A percentile compares a stretch with the other conserved stretches of the same genome.
Conservation (phyloP, 805 yeast genomes). For the Tetrapisispora pingtungensis region DNA sequence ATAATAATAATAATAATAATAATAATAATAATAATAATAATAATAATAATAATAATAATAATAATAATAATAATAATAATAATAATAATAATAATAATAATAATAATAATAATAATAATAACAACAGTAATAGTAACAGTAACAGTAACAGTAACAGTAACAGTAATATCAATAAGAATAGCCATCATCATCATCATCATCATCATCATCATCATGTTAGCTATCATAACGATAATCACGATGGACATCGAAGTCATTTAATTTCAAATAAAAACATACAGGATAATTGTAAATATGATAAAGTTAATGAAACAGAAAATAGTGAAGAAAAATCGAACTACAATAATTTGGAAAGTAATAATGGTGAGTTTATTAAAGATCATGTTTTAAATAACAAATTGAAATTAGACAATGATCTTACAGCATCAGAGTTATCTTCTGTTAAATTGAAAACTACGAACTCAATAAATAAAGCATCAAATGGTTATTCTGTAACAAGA, state of each 20-base stretch:
- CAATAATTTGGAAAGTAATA: background rate
- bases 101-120: background rate
- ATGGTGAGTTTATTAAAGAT: slow-evolving; percentile 1
- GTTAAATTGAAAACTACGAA: background rate
- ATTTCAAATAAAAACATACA: background rate
- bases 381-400: background rate
- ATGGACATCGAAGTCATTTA: background rate
- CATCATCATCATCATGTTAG: background rate
- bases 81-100: background rate
- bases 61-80: background rate
- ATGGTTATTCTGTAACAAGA: background rate
- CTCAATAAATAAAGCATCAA: background rate
- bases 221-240: background rate
- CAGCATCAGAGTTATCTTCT: background rate
- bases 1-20: too few relatives aligned
- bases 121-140: background rate
- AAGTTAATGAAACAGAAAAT: background rate
- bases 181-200: too few relatives aligned
- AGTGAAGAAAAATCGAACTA: background rate
- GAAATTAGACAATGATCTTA: background rate
- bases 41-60: background rate
- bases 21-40: too few relatives aligned
- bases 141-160: background rate
- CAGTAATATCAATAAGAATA: too few relatives aligned
- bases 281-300: background rate